Conservation (phyloP, 805 yeast species). For the Candida palmyrensis region DNA sequence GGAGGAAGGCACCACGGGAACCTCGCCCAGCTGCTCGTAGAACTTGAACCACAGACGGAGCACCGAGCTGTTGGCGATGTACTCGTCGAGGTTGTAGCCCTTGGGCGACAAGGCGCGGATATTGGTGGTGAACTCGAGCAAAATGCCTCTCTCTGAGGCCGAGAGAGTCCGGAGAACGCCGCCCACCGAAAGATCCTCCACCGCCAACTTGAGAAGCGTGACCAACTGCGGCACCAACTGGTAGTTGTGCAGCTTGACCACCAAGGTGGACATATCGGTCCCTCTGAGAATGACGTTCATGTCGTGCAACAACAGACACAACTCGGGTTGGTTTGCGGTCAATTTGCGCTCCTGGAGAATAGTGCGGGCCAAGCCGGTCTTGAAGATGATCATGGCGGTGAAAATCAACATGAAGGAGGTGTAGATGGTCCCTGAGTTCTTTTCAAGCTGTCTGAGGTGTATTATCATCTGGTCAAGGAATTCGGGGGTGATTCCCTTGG, state of each 20-base stretch:
- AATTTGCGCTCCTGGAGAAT: conserved; percentile 1
- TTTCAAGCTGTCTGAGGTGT: not conserved
- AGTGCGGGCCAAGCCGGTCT: conserved; percentile 3
- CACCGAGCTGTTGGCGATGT: not conserved
- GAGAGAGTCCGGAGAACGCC: not conserved
- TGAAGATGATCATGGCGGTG: conserved; percentile 1
- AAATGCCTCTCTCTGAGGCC: not conserved
- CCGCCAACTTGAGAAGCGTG: conserved; percentile 1
- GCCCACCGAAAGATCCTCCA: conserved; percentile 1
- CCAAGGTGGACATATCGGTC: conserved; percentile 1
- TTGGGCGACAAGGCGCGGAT: conserved; percentile 1
- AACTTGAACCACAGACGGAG: conserved; percentile 1
- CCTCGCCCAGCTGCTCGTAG: not conserved
- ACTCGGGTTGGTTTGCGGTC: not conserved
- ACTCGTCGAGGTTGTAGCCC: conserved; percentile 1
- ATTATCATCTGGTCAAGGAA: not conserved
- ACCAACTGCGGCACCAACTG: conserved; percentile 4
- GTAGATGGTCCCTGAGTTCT: conserved; percentile 1
- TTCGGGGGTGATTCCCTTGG: not conserved
- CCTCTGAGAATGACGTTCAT: not conserved
- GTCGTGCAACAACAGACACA: not conserved
- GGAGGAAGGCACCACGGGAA: no score
- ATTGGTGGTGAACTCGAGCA: not conserved
- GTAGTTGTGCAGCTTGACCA: not conserved
- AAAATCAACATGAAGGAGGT: conserved; percentile 2